These are phyloP conservation scores for Umbilicaria muhlenbergii DNA, from an alignment of 495 filamentous ascomycete genomes.

Conservation along the genomic window DNA sequence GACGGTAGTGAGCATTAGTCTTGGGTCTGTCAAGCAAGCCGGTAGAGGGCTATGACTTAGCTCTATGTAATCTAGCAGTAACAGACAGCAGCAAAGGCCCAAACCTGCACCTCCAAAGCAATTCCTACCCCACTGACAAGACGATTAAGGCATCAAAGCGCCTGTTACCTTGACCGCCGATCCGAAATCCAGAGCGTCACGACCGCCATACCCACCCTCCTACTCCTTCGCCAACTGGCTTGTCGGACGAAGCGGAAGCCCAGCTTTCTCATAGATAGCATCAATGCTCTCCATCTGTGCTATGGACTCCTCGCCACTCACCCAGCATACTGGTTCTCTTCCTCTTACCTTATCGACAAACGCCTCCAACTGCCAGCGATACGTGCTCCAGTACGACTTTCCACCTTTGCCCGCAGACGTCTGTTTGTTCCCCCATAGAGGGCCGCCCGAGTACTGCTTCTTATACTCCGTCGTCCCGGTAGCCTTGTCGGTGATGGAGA, in stretches of 20 bases:
- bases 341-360: conserved; percentile 39
- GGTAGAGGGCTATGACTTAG: too few relatives aligned
- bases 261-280: conserved; percentile 31
- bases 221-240: too few relatives aligned
- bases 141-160: too few relatives aligned
- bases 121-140: too few relatives aligned
- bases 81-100: too few relatives aligned
- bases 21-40: too few relatives aligned
- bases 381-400: conserved; percentile 33
- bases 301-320: conserved; percentile 34
- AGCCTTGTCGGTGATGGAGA: conserved; percentile 6
- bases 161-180: too few relatives aligned
- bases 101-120: too few relatives aligned
- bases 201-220: too few relatives aligned
- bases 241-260: conserved; percentile 17
- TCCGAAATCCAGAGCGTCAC: too few relatives aligned
- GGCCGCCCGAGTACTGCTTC: conserved; percentile 20
- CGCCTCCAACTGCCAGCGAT: conserved; percentile 36
- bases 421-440: conserved; percentile 14
- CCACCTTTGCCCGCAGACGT: conserved; percentile 13
- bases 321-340: conserved; percentile 28
- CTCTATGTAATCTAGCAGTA: too few relatives aligned
- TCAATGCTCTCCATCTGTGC: conserved; percentile 38
- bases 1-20: too few relatives aligned
- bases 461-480: conserved; percentile 25